These are phyloP conservation scores for Yamadazyma jaroonii DNA, from an alignment of 1,139 yeast species.

Conservation along the genomic window DNA sequence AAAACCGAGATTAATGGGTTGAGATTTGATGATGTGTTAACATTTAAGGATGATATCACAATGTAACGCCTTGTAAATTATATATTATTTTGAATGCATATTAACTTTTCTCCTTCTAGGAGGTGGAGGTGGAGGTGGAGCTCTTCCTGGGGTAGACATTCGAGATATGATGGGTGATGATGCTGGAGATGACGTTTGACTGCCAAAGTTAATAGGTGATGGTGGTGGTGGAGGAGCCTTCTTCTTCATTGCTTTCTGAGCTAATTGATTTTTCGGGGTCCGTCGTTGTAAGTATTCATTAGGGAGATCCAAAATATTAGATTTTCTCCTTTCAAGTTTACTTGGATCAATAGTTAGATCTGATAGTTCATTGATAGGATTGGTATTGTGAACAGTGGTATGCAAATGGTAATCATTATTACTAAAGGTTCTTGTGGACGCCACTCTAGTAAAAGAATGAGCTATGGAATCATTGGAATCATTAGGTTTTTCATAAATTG, in stretches of 20 bases:
- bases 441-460: slow-evolving; percentile 28
- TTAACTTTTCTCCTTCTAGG: slow-evolving; percentile 13
- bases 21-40: slow-evolving; percentile 61
- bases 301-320: slow-evolving; percentile 33
- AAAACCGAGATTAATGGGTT: slow-evolving; percentile 71
- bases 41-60: slow-evolving; percentile 69
- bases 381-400: slow-evolving; percentile 29
- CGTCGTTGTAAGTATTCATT: slow-evolving; percentile 25
- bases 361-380: slow-evolving; percentile 3
- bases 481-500: slow-evolving; percentile 9
- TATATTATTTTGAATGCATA: not conserved
- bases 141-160: not conserved
- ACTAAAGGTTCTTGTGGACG: slow-evolving; percentile 37
- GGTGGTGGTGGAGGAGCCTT: slow-evolving; percentile 46
- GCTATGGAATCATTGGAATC: slow-evolving; percentile 25
- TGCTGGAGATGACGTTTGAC: slow-evolving; percentile 4
- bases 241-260: slow-evolving; percentile 30
- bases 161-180: slow-evolving; percentile 1
- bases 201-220: too few relatives aligned
- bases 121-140: slow-evolving; percentile 15
- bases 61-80: slow-evolving; percentile 31
- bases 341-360: slow-evolving; percentile 3
- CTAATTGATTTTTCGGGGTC: slow-evolving; percentile 17
- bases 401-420: slow-evolving; percentile 38
- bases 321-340: slow-evolving; percentile 9